Evolutionary conservation across 768 basidiomycete species (phyloP).

Genomic region (Lentinula edodes): DNA sequence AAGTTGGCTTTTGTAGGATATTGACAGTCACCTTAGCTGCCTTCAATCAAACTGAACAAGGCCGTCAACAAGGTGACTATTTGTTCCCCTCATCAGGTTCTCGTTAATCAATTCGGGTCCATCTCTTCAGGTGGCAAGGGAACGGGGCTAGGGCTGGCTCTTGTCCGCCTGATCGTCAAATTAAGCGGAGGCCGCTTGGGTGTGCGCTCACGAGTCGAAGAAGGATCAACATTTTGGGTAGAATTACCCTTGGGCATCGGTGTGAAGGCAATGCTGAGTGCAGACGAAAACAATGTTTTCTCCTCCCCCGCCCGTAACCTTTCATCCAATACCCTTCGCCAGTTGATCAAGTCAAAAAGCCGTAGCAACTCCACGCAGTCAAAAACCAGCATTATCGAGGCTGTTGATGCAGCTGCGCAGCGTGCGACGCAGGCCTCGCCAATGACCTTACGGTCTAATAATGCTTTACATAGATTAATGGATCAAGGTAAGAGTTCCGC

Average conservation of each 20-base stretch:
- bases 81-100: not conserved
- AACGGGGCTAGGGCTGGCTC: conserved; percentile 69
- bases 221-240: conserved; percentile 88
- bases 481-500: conserved; percentile 43
- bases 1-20: not conserved
- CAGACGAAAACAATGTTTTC: conserved; percentile 1
- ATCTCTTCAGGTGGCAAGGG: conserved; percentile 48
- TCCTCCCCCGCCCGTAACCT: not conserved
- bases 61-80: conserved; percentile 31
- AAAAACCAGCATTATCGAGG: conserved; percentile 19
- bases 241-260: conserved; percentile 77
- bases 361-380: conserved; percentile 12
- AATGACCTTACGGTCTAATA: conserved; percentile 24
- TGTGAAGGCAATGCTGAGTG: conserved; percentile 34
- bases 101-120: not conserved
- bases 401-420: conserved; percentile 24
- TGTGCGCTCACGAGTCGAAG: conserved; percentile 54
- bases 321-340: conserved; percentile 12
- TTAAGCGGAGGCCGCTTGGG: conserved; percentile 69
- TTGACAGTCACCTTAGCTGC: conserved; percentile 32
- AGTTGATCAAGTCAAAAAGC: conserved; percentile 14
- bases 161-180: conserved; percentile 76
- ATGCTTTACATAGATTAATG: conserved; percentile 61
- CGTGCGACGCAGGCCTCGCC: conserved; percentile 22
- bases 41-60: conserved; percentile 48